These are phyloP conservation scores for Chlamydomonas sphaeroides DNA, from an alignment of 139 green algal species.

Conservation along the genomic window DNA sequence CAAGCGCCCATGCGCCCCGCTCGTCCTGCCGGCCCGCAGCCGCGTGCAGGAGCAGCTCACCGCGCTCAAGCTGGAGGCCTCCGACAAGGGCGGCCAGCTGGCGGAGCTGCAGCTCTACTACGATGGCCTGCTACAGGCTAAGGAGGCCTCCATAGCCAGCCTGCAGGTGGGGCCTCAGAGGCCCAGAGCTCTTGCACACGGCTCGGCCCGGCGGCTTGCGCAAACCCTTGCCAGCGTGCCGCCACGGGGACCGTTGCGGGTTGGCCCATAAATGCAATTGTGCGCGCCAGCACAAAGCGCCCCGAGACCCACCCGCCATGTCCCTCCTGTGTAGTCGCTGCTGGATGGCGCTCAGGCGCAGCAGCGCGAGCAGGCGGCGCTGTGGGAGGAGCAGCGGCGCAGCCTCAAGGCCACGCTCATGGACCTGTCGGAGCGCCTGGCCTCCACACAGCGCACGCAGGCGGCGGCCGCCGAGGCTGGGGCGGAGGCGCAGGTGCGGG, in stretches of 20 bases:
- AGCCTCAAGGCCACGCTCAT: slow-evolving; percentile 32
- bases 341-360: slow-evolving; percentile 32
- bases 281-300: too few species aligned
- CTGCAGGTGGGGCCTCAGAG: slow-evolving; percentile 41
- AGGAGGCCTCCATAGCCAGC: slow-evolving; percentile 46
- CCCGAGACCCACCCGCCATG: too few species aligned
- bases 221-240: too few species aligned
- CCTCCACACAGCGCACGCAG: neutral
- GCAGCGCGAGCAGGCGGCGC: slow-evolving; percentile 1
- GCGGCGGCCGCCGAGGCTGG: neutral
- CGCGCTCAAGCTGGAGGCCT: neutral
- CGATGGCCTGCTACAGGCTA: slow-evolving; percentile 43
- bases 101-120: slow-evolving; percentile 42
- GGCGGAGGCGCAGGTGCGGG: neutral
- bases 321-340: too few species aligned
- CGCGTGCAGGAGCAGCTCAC: slow-evolving; percentile 40
- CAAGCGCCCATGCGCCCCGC: neutral
- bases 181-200: too few species aligned
- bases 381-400: slow-evolving; percentile 34
- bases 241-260: too few species aligned
- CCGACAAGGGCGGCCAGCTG: neutral
- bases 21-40: neutral
- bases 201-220: too few species aligned
- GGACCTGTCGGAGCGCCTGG: neutral
- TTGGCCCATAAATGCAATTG: too few species aligned